Percentiles rank a stretch among this genome's conserved stretches.
phyloP scores from a whole-genome alignment of 192 early-diverging fungal genomes.

The Backusella tuberculispora region DNA sequence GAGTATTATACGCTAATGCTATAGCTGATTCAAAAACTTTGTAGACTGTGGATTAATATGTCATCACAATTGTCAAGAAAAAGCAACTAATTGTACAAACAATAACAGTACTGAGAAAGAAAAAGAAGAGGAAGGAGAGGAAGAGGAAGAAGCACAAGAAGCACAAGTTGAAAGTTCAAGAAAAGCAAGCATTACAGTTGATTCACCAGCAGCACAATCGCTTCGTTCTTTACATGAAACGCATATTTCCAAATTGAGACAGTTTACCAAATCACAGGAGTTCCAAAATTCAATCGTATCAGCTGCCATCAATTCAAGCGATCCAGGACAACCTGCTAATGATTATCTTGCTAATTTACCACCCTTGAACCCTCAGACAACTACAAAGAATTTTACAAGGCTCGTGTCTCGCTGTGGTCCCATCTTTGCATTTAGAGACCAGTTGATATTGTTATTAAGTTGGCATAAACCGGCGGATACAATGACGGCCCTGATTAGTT shows the following conservation, averaged over 20 bases:
- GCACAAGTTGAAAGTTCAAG: too few species aligned
- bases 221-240: background rate
- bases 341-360: slow-evolving; percentile 34
- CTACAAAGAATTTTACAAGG: slow-evolving; percentile 69
- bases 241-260: background rate
- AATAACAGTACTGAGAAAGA: background rate
- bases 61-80: background rate
- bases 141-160: background rate
- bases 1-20: too few species aligned
- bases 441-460: slow-evolving; percentile 59
- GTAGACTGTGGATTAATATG: slow-evolving; percentile 4
- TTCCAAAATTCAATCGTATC: slow-evolving; percentile 2
- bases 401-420: slow-evolving; percentile 69
- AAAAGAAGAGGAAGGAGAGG: background rate
- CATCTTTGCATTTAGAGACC: slow-evolving; percentile 66
- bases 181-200: background rate
- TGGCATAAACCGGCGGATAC: slow-evolving; percentile 77
- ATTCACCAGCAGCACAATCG: background rate
- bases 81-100: background rate
- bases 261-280: background rate
- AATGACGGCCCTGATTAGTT: slow-evolving; percentile 50
- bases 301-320: slow-evolving; percentile 9
- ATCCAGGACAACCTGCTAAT: slow-evolving; percentile 44
- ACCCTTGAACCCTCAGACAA: slow-evolving; percentile 63
- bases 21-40: too few species aligned